Evolutionary conservation across 129 eudicot genomes (phyloP), one percentile per base, ranked within the genome.

Genomic region (Lonicera japonica): DNA sequence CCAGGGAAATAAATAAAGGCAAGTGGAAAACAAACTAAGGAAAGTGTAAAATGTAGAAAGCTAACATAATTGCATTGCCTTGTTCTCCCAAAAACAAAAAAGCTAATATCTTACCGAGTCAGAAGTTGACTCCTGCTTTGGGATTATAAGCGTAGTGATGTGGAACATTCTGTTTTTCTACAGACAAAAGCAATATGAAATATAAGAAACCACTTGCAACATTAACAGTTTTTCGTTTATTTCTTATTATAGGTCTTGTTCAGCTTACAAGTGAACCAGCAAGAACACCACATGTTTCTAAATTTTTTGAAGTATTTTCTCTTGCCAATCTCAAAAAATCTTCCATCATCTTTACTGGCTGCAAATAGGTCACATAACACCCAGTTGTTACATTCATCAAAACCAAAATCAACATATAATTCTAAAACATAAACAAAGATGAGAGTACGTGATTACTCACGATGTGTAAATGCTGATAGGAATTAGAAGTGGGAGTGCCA

Each of bases 101-200:
- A 38, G 39, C 36, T 19, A 25, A 21, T 57, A 41, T 65, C 87
- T 81, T 76, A 92, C 98, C 68, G 96, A 92, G 70, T 92, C 98
- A 46, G 98, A 92, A 71, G 98, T 92, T 40, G 98, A 84, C 75
- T 92, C 96, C 77, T 92, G 98, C 84, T 92, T 87, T 5, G 98
- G 96, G 65, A 92, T 74, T 16, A 92, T 87, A 57, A 92, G 87
- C 3, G 96, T 78, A 40, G 95, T 87, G 54, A 92, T 85, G 45
- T 92, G 91, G 60, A 92, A 92, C 25, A 77, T 84, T 77, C 95
- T 83, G 81, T 92, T 92, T 81, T 82, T 83, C 98, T 92, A 77
- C 82, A 84, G 51, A 64, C 25, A 68, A 20, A 68, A 17, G 11
- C 54, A 63, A 54, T 2, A 53, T 9, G 34, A 66, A 5, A 57